These are phyloP conservation scores for Yamagishiella unicocca DNA, from an alignment of 139 green algal species.

Conservation along the genomic window DNA sequence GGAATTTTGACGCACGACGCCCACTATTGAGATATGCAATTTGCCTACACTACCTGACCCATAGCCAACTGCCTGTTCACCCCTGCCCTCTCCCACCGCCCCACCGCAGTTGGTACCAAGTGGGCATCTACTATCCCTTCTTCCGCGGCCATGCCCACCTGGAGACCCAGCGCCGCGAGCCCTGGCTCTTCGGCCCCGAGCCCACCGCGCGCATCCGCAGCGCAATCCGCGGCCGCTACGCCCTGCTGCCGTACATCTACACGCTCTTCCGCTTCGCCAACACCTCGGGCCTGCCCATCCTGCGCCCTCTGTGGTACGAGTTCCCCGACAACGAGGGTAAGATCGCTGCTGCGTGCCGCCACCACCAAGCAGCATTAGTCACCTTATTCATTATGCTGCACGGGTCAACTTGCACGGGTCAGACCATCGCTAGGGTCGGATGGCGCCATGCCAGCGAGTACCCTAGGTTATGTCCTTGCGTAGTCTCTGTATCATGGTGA, in stretches of 20 bases:
- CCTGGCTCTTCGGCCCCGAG: slow-evolving; percentile 96
- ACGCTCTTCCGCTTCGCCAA: slow-evolving; percentile 93
- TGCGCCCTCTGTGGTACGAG: slow-evolving; percentile 96
- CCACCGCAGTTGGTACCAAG: slow-evolving; percentile 89
- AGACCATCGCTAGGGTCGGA: too few relatives aligned
- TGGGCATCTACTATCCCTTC: slow-evolving; percentile 97
- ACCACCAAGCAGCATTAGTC: too few relatives aligned
- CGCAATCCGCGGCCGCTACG: slow-evolving; percentile 91
- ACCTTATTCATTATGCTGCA: too few relatives aligned
- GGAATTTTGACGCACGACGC: too few relatives aligned
- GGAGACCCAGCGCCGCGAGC: slow-evolving; percentile 96
- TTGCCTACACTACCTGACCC: too few relatives aligned
- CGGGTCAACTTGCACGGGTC: too few relatives aligned
- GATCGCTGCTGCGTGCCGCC: too few relatives aligned
- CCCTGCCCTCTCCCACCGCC: not conserved
- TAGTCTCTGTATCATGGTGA: too few relatives aligned
- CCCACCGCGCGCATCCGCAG: slow-evolving; percentile 84
- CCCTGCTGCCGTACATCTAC: slow-evolving; percentile 97
- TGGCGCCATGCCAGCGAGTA: too few relatives aligned
- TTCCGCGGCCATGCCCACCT: slow-evolving; percentile 97
- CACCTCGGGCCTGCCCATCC: slow-evolving; percentile 82
- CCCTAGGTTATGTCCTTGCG: too few relatives aligned
- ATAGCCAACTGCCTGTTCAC: too few relatives aligned
- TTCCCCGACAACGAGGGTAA: slow-evolving; percentile 83
- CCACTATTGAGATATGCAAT: too few relatives aligned